phyloP scores from a whole-genome alignment of 306 rosid genomes.

The Cicer bijugum region DNA sequence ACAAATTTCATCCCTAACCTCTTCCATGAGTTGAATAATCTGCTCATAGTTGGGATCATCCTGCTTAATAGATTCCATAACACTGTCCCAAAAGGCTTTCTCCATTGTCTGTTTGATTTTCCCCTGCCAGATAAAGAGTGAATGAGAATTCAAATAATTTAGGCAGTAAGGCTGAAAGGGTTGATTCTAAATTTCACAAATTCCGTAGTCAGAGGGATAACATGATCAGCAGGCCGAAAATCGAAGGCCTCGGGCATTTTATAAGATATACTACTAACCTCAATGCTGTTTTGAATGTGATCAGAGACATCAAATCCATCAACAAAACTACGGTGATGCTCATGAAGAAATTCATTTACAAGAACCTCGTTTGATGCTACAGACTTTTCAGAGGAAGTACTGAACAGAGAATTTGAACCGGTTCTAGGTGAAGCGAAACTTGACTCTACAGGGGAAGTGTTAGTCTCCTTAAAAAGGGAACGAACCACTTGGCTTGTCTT shows the following conservation, averaged over 20 bases:
- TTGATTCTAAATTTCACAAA: background rate
- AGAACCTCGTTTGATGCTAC: slow-evolving; percentile 73
- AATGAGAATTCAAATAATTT: slow-evolving; percentile 16
- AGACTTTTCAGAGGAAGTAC: slow-evolving; percentile 52
- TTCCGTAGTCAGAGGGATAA: background rate
- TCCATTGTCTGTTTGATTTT: slow-evolving; percentile 75
- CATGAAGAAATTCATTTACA: slow-evolving; percentile 84
- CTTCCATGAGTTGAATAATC: slow-evolving; percentile 73
- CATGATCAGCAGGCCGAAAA: slow-evolving; percentile 21
- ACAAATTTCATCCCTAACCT: slow-evolving; percentile 88
- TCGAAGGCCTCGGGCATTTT: slow-evolving; percentile 20
- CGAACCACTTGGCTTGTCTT: slow-evolving; percentile 67
- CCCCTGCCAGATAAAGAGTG: slow-evolving; percentile 53
- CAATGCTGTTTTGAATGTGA: slow-evolving; percentile 57
- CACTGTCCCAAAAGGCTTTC: slow-evolving; percentile 91
- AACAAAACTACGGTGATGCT: slow-evolving; percentile 53
- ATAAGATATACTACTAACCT: slow-evolving; percentile 60
- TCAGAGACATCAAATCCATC: slow-evolving; percentile 53
- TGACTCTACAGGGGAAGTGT: slow-evolving; percentile 41
- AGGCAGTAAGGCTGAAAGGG: slow-evolving; percentile 3
- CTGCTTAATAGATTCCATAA: slow-evolving; percentile 74
- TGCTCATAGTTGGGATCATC: slow-evolving; percentile 74
- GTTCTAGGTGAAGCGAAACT: slow-evolving; percentile 48
- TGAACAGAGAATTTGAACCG: slow-evolving; percentile 49
- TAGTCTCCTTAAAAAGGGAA: slow-evolving; percentile 72